Base-by-base conservation (phyloP, 2,329 filamentous ascomycete species). In the Davidsoniella eucalypti region DNA sequence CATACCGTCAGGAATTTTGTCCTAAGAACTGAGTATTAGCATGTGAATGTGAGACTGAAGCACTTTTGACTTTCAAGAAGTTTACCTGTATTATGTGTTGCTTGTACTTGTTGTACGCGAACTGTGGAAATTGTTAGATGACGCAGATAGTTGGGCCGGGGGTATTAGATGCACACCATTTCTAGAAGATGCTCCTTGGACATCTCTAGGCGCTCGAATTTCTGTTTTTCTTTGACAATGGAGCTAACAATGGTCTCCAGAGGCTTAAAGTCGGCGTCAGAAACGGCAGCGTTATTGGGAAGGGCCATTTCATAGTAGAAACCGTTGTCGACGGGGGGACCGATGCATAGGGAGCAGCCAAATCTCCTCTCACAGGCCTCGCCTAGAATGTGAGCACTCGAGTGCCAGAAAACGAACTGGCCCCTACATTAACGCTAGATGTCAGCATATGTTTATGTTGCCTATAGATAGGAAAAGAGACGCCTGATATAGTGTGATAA, bases 231-330 rank as follows among this genome's bases (percentile, higher is more conserved):
- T 72, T 95, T 95, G 66, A 94, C 85, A 56, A 92, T 87, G 62
- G 80, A 83, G 60, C 75, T 72, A 26, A 88, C 85, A 56, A 87
- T 79, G 54, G 73, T 79, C 67, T 94, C 87, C 17, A 96, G 71
- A 1, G 84, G 80, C 64, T 88, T 83, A 76, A 87, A 88, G 66
- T 96, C 92, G 51, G 72, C 66, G 57, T 82, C 72, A 52, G 81
- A 78, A 39, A 94, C 84, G 60, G 71, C 79, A 61, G 67, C 69
- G 50, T 80, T 79, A 38, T 82, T 80, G 44, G 83, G 77, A 42
- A 86, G 72, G 29, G 84, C 84, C 88, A 96, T 95, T 67, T 96
- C 87, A 66, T 95, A 96, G 73, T 94, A 95, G 72, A 94, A 95
- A 38, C 87, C 90, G 64, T 88, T 82, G 49, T 87, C 79, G 42